phyloP scores from a whole-genome alignment of 768 basidiomycete species.

The Kwoniella dendrophila region DNA sequence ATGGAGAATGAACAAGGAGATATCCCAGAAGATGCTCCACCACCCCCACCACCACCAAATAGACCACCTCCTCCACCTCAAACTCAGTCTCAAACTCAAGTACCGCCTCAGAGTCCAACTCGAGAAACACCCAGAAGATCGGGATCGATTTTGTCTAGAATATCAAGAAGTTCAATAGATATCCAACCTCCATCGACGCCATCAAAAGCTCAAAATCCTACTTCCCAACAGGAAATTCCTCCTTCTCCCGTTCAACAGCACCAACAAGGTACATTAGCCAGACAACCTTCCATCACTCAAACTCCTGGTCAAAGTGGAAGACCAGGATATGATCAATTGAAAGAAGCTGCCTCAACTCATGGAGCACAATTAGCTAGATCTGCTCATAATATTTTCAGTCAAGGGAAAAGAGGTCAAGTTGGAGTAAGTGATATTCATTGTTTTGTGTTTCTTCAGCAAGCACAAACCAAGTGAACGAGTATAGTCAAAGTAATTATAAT shows the following conservation, averaged over 20 bases:
- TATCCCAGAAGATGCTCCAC: slow-evolving; percentile 54
- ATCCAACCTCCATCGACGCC: slow-evolving; percentile 10
- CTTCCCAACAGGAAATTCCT: slow-evolving; percentile 3
- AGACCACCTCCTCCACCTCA: slow-evolving; percentile 57
- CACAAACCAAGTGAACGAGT: too few relatives aligned
- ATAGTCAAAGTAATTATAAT: slow-evolving; percentile 11
- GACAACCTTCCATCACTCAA: slow-evolving; percentile 23
- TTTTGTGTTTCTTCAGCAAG: background rate
- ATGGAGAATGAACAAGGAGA: slow-evolving; percentile 11
- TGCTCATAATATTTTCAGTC: slow-evolving; percentile 69
- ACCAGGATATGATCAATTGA: slow-evolving; percentile 67
- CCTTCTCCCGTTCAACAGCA: slow-evolving; percentile 10
- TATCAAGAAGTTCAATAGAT: slow-evolving; percentile 40
- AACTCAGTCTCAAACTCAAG: slow-evolving; percentile 44
- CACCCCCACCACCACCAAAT: slow-evolving; percentile 61
- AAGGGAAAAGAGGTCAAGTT: slow-evolving; percentile 74
- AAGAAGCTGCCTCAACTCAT: slow-evolving; percentile 69
- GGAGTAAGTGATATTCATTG: slow-evolving; percentile 58
- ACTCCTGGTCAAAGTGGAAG: slow-evolving; percentile 25
- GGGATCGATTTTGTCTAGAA: slow-evolving; percentile 31
- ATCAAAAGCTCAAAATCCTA: too few relatives aligned
- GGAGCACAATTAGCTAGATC: slow-evolving; percentile 74
- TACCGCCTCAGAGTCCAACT: slow-evolving; percentile 28
- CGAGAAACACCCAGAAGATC: too few relatives aligned
- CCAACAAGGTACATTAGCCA: too few relatives aligned